Conservation (phyloP, 352 stramenopile species). For the Elongisporangium undulatum region DNA sequence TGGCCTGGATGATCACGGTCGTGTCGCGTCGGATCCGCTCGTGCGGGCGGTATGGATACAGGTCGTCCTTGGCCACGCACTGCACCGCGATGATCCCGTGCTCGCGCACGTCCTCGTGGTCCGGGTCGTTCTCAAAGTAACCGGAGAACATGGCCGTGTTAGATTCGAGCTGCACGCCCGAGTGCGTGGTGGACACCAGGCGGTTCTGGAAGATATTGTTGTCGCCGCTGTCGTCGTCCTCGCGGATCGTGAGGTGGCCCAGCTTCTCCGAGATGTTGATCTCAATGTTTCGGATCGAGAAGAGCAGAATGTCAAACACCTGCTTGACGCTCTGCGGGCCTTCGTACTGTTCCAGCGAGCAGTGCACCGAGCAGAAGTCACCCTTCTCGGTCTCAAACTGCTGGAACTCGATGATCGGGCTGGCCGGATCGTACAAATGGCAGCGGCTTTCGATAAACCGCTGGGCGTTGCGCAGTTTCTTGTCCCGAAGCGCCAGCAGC, state of each 20-base stretch:
- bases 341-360: conserved; percentile 41
- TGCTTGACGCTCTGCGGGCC: conserved; percentile 28
- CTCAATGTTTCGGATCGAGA: conserved; percentile 55
- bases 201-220: conserved; percentile 41
- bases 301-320: conserved; percentile 45
- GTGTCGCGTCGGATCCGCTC: conserved; percentile 35
- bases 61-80: conserved; percentile 32
- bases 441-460: conserved; percentile 19
- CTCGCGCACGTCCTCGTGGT: conserved; percentile 18
- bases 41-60: conserved; percentile 30
- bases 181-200: conserved; percentile 32
- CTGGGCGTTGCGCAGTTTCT: conserved; percentile 17
- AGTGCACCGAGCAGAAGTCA: conserved; percentile 39
- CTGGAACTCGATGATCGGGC: conserved; percentile 20
- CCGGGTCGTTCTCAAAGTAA: conserved; percentile 16
- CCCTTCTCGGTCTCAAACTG: conserved; percentile 37
- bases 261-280: conserved; percentile 58
- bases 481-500: conserved; percentile 15
- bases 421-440: conserved; percentile 13
- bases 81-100: conserved; percentile 32
- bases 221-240: conserved; percentile 46
- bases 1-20: conserved; percentile 20
- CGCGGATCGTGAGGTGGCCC: conserved; percentile 48
- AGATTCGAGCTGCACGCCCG: conserved; percentile 28
- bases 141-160: conserved; percentile 33